A percentile compares a stretch with the other conserved stretches of the same genome.
These are phyloP conservation scores for Dendrocalamus sinicus DNA, from an alignment of 176 grass and related monocot genomes.

Conservation along the genomic window DNA sequence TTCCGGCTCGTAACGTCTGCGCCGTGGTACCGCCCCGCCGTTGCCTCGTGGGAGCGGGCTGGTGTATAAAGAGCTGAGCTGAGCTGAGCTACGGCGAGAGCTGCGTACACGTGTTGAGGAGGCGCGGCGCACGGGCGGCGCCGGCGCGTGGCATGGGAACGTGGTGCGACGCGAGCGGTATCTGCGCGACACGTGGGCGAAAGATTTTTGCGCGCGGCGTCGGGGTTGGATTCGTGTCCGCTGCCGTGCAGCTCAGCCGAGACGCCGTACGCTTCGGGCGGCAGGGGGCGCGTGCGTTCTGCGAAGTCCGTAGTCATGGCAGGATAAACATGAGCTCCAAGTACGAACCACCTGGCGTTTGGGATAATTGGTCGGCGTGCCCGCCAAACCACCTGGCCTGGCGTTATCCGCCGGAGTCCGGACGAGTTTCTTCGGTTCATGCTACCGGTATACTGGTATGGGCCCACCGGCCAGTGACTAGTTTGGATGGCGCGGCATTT, in stretches of 20 bases:
- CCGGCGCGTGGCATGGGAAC: slow-evolving; percentile 26
- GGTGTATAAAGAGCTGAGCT: not conserved
- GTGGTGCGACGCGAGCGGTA: not conserved
- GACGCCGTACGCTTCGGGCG: not conserved
- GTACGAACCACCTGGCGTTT: not conserved
- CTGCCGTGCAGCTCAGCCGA: not conserved
- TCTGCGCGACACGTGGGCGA: not conserved
- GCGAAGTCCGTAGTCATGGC: not conserved
- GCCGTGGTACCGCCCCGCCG: not conserved
- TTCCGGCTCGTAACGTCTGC: not conserved
- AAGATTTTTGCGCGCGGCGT: not conserved
- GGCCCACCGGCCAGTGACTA: too few relatives aligned
- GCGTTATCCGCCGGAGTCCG: not conserved
- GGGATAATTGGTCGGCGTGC: slow-evolving; percentile 1
- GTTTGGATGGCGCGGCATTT: not conserved
- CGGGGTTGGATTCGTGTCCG: slow-evolving; percentile 36
- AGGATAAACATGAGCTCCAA: not conserved
- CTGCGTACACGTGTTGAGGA: not conserved
- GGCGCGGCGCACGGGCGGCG: not conserved
- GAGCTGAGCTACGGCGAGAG: not conserved
- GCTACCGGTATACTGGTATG: too few relatives aligned
- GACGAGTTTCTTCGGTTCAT: not conserved
- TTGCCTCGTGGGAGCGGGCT: not conserved
- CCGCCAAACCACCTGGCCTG: not conserved
- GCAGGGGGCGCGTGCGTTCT: too few relatives aligned